These are phyloP conservation scores for Puccinia coronata DNA, from an alignment of 1,284 basidiomycete species.

Conservation along the genomic window DNA sequence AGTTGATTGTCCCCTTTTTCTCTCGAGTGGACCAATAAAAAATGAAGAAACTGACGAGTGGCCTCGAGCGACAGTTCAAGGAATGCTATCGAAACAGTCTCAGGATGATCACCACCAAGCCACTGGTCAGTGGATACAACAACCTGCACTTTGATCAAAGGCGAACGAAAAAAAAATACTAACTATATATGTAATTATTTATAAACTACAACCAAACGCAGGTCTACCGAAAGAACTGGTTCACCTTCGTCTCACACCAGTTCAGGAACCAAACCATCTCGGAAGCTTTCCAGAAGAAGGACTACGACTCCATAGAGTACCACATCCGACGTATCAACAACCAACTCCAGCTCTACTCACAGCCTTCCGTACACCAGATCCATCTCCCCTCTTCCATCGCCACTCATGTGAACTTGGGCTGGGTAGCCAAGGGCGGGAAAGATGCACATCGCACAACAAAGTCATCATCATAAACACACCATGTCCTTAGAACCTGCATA, in stretches of 20 bases:
- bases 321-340: not conserved
- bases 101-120: slow-evolving; percentile 26
- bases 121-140: not conserved
- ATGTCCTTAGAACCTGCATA: too few relatives aligned
- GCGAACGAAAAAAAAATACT: not conserved
- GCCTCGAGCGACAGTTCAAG: slow-evolving; percentile 23
- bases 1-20: too few relatives aligned
- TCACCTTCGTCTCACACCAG: slow-evolving; percentile 23
- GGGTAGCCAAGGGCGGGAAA: slow-evolving; percentile 32
- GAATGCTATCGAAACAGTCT: slow-evolving; percentile 11
- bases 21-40: too few relatives aligned
- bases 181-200: too few relatives aligned
- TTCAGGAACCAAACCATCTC: slow-evolving; percentile 1
- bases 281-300: not conserved
- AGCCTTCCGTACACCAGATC: slow-evolving; percentile 22
- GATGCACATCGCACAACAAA: too few relatives aligned
- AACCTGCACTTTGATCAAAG: not conserved
- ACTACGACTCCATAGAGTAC: slow-evolving; percentile 26
- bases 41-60: not conserved
- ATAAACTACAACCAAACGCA: not conserved
- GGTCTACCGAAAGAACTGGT: slow-evolving; percentile 21
- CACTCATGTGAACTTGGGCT: not conserved
- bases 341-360: slow-evolving; percentile 22
- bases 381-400: not conserved
- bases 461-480: too few relatives aligned